These are phyloP conservation scores for Crithidia thermophila DNA, from an alignment of 208 protist species.

Conservation along the genomic window DNA sequence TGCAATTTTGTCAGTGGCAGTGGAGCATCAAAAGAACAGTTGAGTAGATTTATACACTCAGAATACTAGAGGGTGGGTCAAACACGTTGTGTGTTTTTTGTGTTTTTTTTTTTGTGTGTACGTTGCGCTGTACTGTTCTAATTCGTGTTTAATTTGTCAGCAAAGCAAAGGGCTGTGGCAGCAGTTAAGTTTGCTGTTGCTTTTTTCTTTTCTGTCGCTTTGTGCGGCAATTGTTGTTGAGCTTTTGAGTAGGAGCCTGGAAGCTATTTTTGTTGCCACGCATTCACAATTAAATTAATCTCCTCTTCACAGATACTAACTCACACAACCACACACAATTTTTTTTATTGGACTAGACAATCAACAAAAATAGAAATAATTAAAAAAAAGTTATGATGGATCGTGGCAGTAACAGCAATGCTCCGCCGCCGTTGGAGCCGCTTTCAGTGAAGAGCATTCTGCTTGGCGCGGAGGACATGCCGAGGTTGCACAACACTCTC, in stretches of 20 bases:
- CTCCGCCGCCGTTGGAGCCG: neutral
- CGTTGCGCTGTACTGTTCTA: neutral
- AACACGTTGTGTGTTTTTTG: neutral
- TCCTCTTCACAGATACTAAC: conserved; percentile 1
- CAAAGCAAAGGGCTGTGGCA: neutral
- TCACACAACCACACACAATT: neutral
- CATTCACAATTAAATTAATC: neutral
- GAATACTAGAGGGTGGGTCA: neutral
- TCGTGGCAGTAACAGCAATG: neutral
- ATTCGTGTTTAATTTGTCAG: neutral
- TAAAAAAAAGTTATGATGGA: conserved; percentile 5
- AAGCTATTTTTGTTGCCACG: too few species aligned
- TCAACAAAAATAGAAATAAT: too few species aligned
- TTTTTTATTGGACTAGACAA: too few species aligned
- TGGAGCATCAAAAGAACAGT: too few species aligned
- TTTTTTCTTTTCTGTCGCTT: too few species aligned
- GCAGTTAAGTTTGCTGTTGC: neutral
- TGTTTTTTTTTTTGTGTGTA: neutral
- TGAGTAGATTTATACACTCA: too few species aligned
- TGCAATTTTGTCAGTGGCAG: too few species aligned
- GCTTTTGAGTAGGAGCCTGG: neutral
- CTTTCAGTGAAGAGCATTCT: conserved; percentile 15
- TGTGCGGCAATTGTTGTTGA: too few species aligned
- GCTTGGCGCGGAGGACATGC: conserved; percentile 15
- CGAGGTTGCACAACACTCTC: conserved; percentile 21